Base-by-base conservation (phyloP, 495 filamentous ascomycete species). In the Bryoglossum gracile region DNA sequence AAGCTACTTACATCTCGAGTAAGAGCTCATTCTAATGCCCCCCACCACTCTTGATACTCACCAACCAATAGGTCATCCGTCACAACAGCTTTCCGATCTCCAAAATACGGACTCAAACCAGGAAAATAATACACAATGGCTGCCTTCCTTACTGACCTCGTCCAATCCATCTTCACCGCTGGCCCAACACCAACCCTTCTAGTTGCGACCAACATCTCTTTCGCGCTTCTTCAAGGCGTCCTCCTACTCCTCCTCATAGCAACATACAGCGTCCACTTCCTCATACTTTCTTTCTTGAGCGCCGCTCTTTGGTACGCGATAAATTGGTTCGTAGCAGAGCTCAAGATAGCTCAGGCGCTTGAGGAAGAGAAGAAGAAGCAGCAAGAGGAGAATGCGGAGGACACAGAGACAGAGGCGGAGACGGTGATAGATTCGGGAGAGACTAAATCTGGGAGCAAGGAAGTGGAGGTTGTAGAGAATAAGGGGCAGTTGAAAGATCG, bases 321-420 rank as follows among this genome's bases (percentile, higher is more conserved):
- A 66, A 95, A 95, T 68, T 98, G 92, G 92, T 98, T 98, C 60
- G 87, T 89, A 33, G 62, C 64, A 18, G 92, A 98, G 71, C 70
- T 98, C 26, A 73, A 71, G 43, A 67, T 68, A 8, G 81, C 81
- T 34, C 81, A 86, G 58, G 69, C 65, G 17, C 71, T 72, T 45
- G 77, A 89, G 61, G 80, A 82, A 54, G 72, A 78, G 42, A 74
- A 75, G 46, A 77, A 79, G 61, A 18, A 36, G 26, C 58, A 55
- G 39, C 62, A 58, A 17, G 57, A 63, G 11, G 61, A 57, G 8
- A 49, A 26, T 22, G 56, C 50, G 11, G 19, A 4, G 0, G 46
- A 24, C 16, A 40, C 37, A 21, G 55, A 33, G 63, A 67, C 17
- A 58, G 72, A 80, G 50, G 73, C 72, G 39, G 69, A 80, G 58